These are phyloP conservation scores for Xylaria sp. DNA, from an alignment of 495 filamentous ascomycete species.

Conservation along the genomic window DNA sequence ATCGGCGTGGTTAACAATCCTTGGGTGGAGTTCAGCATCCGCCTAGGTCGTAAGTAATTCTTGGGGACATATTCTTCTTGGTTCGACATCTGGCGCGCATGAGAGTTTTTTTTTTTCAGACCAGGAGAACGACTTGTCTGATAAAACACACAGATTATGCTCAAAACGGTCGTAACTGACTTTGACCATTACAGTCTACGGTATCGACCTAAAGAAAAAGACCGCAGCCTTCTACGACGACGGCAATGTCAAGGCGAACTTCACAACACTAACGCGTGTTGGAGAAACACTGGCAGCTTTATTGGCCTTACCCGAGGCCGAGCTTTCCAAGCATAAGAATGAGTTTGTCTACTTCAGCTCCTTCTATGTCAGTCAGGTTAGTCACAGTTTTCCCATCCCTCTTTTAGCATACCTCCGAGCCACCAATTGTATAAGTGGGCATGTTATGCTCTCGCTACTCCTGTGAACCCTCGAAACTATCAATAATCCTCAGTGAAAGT, in stretches of 20 bases:
- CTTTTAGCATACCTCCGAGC: neutral
- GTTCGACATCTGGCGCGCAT: neutral
- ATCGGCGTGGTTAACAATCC: conserved; percentile 49
- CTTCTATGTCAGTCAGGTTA: conserved; percentile 46
- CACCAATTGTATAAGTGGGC: neutral
- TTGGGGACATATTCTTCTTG: neutral
- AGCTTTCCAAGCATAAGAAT: conserved; percentile 41
- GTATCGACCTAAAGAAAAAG: conserved; percentile 32
- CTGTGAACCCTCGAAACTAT: neutral
- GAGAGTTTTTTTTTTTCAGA: neutral
- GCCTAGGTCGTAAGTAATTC: conserved; percentile 12
- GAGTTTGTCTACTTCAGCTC: conserved; percentile 45
- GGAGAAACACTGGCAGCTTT: conserved; percentile 43
- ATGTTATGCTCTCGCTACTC: neutral
- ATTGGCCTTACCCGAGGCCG: conserved; percentile 34
- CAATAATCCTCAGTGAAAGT: neutral
- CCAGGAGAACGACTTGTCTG: neutral
- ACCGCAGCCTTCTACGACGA: conserved; percentile 35
- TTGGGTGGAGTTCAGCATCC: conserved; percentile 49
- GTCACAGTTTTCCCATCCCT: neutral
- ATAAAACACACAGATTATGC: neutral
- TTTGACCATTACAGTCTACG: conserved; percentile 22
- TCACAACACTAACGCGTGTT: conserved; percentile 43
- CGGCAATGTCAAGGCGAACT: conserved; percentile 33
- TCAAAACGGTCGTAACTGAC: neutral